These are phyloP conservation scores for Cylindricascospora bacillispora DNA, from an alignment of 1,139 yeast species.

Conservation along the genomic window DNA sequence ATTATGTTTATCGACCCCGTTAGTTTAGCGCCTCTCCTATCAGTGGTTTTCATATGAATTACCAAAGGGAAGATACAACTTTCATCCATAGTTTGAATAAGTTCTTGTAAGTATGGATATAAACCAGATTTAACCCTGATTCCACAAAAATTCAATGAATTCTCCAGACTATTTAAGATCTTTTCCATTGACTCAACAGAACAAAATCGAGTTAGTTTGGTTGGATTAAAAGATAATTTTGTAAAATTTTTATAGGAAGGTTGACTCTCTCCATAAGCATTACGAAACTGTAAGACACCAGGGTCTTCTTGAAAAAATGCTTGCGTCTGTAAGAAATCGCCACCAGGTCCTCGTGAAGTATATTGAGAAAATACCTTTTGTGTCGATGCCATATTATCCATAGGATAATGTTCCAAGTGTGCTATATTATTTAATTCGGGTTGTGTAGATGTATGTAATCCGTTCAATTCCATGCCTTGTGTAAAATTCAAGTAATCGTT, in stretches of 20 bases:
- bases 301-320: too few relatives aligned
- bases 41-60: constrained; percentile 33
- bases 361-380: constrained; percentile 13
- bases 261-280: constrained; percentile 2
- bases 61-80: constrained; percentile 23
- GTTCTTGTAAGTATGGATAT: constrained; percentile 11
- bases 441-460: constrained; percentile 17
- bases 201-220: constrained; percentile 21
- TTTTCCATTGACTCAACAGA: constrained; percentile 16
- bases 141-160: constrained; percentile 13
- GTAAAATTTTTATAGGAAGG: constrained; percentile 3
- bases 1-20: constrained; percentile 36
- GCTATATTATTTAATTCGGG: constrained; percentile 18
- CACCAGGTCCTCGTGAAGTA: too few relatives aligned
- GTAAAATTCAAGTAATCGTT: constrained; percentile 27
- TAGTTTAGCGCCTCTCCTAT: constrained; percentile 35
- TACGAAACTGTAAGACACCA: too few relatives aligned
- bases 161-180: constrained; percentile 17
- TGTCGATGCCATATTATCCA: constrained; percentile 4
- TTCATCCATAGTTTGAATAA: constrained; percentile 9
- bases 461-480: constrained; percentile 11
- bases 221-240: constrained; percentile 16
- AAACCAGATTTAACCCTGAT: constrained; percentile 18
- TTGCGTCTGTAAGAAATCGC: constrained; percentile 4
- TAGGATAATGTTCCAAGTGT: constrained; percentile 13